Percentiles rank a stretch among this genome's conserved stretches.
These are phyloP conservation scores for Amphirosellinia nigrospora DNA, from an alignment of 495 filamentous ascomycete genomes.

Conservation along the genomic window DNA sequence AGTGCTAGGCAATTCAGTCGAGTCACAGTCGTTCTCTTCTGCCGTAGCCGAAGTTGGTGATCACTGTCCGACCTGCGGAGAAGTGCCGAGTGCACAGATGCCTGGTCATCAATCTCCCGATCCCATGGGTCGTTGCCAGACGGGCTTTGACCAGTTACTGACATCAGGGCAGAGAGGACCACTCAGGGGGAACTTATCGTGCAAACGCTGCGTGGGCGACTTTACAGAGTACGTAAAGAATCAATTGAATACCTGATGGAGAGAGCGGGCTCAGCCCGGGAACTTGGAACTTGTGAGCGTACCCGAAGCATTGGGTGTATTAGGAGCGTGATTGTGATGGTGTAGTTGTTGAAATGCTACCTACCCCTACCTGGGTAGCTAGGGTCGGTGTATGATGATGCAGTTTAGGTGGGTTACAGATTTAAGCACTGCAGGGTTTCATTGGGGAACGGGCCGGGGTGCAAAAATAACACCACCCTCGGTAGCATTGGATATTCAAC, in stretches of 20 bases:
- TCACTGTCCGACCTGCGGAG: slow-evolving; percentile 12
- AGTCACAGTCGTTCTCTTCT: slow-evolving; percentile 10
- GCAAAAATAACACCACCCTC: not conserved
- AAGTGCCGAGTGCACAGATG: slow-evolving; percentile 10
- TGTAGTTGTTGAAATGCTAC: not conserved
- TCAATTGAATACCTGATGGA: not conserved
- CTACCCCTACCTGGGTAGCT: no score
- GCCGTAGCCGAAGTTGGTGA: not conserved
- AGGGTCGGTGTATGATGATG: not conserved
- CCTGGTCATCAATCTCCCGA: slow-evolving; percentile 7
- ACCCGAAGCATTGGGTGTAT: not conserved
- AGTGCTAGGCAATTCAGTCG: slow-evolving; percentile 38
- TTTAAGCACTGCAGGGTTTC: not conserved
- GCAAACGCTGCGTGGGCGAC: not conserved
- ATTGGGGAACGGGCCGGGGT: slow-evolving; percentile 1
- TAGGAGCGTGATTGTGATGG: not conserved
- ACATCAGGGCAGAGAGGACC: slow-evolving; percentile 3
- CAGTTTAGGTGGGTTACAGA: not conserved
- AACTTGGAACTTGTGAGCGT: not conserved
- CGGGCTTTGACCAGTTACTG: not conserved
- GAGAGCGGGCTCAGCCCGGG: not conserved
- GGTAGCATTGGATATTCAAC: not conserved
- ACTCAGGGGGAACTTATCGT: not conserved
- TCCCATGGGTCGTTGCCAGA: not conserved
- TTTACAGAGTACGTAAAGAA: not conserved